Evolutionary conservation across 805 yeast species (phyloP).

Genomic region (Schwanniomyces occidentalis): DNA sequence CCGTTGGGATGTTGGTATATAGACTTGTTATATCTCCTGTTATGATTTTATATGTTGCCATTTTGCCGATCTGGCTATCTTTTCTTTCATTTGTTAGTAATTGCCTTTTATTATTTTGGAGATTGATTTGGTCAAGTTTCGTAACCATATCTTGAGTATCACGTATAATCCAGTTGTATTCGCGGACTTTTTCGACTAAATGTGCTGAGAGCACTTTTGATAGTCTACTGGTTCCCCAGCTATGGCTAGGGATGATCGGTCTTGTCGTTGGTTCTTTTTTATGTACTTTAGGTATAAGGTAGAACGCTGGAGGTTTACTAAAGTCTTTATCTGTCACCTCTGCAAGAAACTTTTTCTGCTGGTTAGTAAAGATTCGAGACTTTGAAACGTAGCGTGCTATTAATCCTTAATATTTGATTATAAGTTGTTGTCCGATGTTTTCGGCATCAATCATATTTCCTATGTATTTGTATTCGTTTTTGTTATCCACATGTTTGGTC

Average conservation of each 20-base stretch:
- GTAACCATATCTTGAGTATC: constrained; percentile 2
- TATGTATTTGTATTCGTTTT: neutral
- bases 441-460: neutral
- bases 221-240: constrained; percentile 3
- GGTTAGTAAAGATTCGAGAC: neutral
- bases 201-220: constrained; percentile 3
- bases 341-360: neutral
- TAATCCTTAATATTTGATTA: no score
- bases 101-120: neutral
- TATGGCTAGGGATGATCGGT: constrained; percentile 4
- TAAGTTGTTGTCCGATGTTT: neutral
- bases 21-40: constrained; percentile 4
- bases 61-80: neutral
- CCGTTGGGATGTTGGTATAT: constrained; percentile 4
- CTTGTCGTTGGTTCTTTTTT: constrained; percentile 3
- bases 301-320: constrained; percentile 1
- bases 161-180: constrained; percentile 1
- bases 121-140: constrained; percentile 2
- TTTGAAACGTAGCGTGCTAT: neutral
- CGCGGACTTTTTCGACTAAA: constrained; percentile 1
- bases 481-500: neutral
- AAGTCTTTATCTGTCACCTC: neutral
- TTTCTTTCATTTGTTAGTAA: neutral
- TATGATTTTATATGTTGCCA: neutral
- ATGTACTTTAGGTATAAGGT: constrained; percentile 2